These are phyloP conservation scores for Aureoboletus auriporus DNA, from an alignment of 768 basidiomycete species.

Conservation along the genomic window DNA sequence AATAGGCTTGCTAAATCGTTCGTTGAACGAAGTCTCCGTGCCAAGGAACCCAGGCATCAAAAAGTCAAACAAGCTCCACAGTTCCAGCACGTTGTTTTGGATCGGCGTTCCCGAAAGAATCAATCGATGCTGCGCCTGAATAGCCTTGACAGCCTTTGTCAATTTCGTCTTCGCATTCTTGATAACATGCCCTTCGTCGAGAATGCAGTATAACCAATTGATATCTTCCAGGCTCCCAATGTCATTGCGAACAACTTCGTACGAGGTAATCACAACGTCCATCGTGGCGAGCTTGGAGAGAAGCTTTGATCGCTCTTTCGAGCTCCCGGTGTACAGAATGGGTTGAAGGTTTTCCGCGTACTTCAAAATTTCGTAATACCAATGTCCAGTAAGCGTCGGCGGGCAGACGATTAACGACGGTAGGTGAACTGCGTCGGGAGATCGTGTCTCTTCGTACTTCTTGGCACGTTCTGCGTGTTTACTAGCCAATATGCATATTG, in stretches of 20 bases:
- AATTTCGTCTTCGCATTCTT: conserved; percentile 99
- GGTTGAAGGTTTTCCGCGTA: conserved; percentile 84
- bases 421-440: conserved; percentile 76
- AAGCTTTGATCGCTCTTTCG: conserved; percentile 72
- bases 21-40: conserved; percentile 91
- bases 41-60: conserved; percentile 99
- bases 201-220: conserved; percentile 92
- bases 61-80: conserved; percentile 99
- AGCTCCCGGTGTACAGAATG: conserved; percentile 84
- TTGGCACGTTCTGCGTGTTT: conserved; percentile 87
- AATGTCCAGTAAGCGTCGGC: conserved; percentile 96
- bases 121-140: conserved; percentile 88
- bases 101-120: conserved; percentile 97
- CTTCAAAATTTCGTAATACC: conserved; percentile 97
- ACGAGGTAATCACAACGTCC: conserved; percentile 96
- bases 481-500: conserved; percentile 93
- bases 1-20: conserved; percentile 94
- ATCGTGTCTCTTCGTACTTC: conserved; percentile 58
- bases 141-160: conserved; percentile 90
- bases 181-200: conserved; percentile 98
- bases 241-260: conserved; percentile 97
- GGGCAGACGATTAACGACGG: conserved; percentile 96
- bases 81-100: conserved; percentile 96
- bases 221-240: conserved; percentile 66
- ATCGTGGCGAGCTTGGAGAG: conserved; percentile 60